Conservation (phyloP, 139 green algal genomes). For the Volvox reticuliferus region DNA sequence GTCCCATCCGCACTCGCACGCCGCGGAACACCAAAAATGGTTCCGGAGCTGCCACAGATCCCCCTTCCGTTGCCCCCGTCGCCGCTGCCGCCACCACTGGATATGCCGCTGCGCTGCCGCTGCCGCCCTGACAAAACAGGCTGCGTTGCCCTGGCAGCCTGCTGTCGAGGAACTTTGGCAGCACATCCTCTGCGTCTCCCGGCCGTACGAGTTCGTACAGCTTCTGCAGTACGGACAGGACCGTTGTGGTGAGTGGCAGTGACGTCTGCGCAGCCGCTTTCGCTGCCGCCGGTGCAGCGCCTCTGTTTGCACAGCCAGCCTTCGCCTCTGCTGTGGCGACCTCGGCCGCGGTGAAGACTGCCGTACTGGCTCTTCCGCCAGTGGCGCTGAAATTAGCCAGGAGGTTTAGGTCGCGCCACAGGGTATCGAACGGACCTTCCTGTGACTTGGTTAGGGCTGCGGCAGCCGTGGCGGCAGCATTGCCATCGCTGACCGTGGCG, state of each 20-base stretch:
- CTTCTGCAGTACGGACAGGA: background rate
- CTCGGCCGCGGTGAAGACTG: too few relatives aligned
- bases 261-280: background rate
- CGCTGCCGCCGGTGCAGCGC: background rate
- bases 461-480: background rate
- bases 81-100: background rate
- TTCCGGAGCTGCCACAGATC: background rate
- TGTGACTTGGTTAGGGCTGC: background rate
- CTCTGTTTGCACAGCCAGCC: background rate
- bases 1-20: background rate
- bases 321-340: background rate
- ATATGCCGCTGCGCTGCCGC: background rate
- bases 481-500: background rate
- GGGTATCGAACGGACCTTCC: background rate
- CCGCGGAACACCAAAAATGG: background rate
- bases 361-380: too few relatives aligned
- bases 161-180: background rate
- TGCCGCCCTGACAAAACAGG: background rate
- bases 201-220: background rate
- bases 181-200: background rate
- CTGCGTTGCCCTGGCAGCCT: background rate
- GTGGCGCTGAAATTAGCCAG: background rate
- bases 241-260: background rate
- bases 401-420: constrained; percentile 13
- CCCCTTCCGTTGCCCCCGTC: background rate